phyloP scores from a whole-genome alignment of 2,329 filamentous ascomycete species.

The Daldinia sp. region DNA sequence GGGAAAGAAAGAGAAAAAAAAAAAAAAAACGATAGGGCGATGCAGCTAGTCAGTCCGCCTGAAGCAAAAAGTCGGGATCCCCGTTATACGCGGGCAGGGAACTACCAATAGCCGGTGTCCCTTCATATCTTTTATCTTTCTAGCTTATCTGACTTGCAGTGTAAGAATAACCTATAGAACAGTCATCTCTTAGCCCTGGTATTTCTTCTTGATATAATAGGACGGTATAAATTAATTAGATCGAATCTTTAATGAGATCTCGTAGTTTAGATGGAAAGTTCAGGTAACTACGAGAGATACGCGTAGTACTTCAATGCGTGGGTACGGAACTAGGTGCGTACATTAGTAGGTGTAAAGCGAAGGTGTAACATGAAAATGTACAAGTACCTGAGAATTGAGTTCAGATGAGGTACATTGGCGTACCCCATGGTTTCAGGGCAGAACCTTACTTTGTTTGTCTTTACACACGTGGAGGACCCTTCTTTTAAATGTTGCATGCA shows the following conservation, averaged over 20 bases:
- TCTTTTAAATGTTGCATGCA: conserved; percentile 5
- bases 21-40: conserved; percentile 20
- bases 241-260: background rate
- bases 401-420: background rate
- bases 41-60: conserved; percentile 29
- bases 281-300: too few species aligned
- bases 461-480: background rate
- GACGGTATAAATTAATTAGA: background rate
- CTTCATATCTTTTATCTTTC: conserved; percentile 10
- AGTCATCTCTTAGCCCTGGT: conserved; percentile 1
- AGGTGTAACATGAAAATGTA: background rate
- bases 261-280: background rate
- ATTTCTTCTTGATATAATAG: conserved; percentile 6
- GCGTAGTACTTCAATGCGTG: too few species aligned
- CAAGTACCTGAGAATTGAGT: conserved; percentile 4
- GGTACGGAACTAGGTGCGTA: background rate
- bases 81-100: conserved; percentile 27
- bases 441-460: background rate
- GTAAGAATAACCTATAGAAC: conserved; percentile 31
- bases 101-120: conserved; percentile 10
- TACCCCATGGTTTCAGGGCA: conserved; percentile 1
- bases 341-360: background rate
- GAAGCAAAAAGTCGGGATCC: conserved; percentile 41
- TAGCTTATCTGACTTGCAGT: conserved; percentile 42
- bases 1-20: conserved; percentile 2